Percentiles rank a stretch among this genome's conserved stretches.
Evolutionary conservation across 306 rosid genomes (phyloP).

Genomic region (Alnus rubra): DNA sequence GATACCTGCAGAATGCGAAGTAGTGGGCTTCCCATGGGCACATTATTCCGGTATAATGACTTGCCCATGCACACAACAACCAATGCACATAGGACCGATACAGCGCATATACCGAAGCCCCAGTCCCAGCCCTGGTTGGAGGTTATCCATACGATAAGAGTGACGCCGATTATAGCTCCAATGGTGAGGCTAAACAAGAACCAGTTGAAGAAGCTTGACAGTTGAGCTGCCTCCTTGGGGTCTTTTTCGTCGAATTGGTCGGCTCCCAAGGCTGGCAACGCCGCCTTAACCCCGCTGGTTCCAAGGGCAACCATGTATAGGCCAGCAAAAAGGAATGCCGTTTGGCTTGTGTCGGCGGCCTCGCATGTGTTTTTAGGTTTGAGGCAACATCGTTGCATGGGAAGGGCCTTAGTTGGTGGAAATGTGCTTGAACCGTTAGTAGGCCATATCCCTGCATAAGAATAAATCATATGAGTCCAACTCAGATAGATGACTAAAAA

Average conservation of each 20-base stretch:
- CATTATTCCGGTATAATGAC: conserved; percentile 57
- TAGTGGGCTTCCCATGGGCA: conserved; percentile 72
- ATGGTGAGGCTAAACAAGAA: conserved; percentile 67
- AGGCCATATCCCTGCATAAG: conserved; percentile 61
- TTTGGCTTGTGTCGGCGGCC: conserved; percentile 38
- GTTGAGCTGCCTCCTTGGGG: conserved; percentile 56
- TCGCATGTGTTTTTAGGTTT: conserved; percentile 41
- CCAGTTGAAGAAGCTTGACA: conserved; percentile 90
- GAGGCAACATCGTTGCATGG: conserved; percentile 51
- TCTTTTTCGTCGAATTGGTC: conserved; percentile 71
- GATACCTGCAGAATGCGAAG: conserved; percentile 54
- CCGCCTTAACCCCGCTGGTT: conserved; percentile 68
- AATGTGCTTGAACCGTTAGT: conserved; percentile 61
- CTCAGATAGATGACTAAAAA: too few species aligned
- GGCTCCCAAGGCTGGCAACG: conserved; percentile 79
- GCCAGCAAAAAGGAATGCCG: conserved; percentile 59
- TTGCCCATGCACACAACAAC: conserved; percentile 52
- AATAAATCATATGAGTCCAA: not conserved
- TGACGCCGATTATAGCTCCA: conserved; percentile 70
- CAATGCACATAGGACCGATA: conserved; percentile 39
- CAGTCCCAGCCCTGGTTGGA: conserved; percentile 72
- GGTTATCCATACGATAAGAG: conserved; percentile 61
- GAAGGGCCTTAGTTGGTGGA: conserved; percentile 51
- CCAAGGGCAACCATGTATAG: conserved; percentile 78
- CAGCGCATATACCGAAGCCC: conserved; percentile 50